phyloP scores from a whole-genome alignment of 1,139 yeast genomes.

The Yamadazyma aaseri region DNA sequence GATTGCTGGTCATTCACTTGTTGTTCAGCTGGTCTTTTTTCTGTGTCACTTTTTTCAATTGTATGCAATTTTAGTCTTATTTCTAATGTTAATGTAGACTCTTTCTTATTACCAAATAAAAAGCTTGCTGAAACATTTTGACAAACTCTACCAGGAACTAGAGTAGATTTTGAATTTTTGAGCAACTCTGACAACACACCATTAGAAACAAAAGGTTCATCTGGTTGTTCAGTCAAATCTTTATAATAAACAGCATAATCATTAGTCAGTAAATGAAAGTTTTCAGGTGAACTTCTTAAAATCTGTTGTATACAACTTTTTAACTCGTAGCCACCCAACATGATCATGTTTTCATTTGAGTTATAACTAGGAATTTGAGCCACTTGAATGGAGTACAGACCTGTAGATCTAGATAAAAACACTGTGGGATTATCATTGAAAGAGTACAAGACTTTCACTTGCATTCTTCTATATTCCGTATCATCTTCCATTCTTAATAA shows the following conservation, averaged over 20 bases:
- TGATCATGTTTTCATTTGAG: slow-evolving; percentile 29
- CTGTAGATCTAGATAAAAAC: slow-evolving; percentile 54
- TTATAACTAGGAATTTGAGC: slow-evolving; percentile 30
- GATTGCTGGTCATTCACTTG: slow-evolving; percentile 6
- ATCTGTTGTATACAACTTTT: slow-evolving; percentile 52
- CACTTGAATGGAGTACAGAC: slow-evolving; percentile 45
- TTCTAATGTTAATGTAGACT: slow-evolving; percentile 58
- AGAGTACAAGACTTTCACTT: slow-evolving; percentile 59
- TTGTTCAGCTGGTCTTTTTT: slow-evolving; percentile 9
- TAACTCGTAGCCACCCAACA: slow-evolving; percentile 58
- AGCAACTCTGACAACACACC: slow-evolving; percentile 56
- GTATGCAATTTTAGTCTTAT: slow-evolving; percentile 59
- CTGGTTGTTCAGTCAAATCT: slow-evolving; percentile 68
- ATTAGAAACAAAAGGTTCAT: slow-evolving; percentile 74
- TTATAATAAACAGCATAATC: slow-evolving; percentile 74
- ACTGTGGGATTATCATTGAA: slow-evolving; percentile 58
- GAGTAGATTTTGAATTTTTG: slow-evolving; percentile 24
- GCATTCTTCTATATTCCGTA: slow-evolving; percentile 40
- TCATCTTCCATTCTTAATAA: slow-evolving; percentile 14
- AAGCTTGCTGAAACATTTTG: slow-evolving; percentile 60
- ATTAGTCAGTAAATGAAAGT: slow-evolving; percentile 43
- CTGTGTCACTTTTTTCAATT: slow-evolving; percentile 21
- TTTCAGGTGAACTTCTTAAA: slow-evolving; percentile 55
- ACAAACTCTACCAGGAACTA: slow-evolving; percentile 71
- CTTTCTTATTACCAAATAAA: slow-evolving; percentile 44